Conservation (phyloP, 805 yeast genomes). For the Sporopachydermia quercuum region DNA sequence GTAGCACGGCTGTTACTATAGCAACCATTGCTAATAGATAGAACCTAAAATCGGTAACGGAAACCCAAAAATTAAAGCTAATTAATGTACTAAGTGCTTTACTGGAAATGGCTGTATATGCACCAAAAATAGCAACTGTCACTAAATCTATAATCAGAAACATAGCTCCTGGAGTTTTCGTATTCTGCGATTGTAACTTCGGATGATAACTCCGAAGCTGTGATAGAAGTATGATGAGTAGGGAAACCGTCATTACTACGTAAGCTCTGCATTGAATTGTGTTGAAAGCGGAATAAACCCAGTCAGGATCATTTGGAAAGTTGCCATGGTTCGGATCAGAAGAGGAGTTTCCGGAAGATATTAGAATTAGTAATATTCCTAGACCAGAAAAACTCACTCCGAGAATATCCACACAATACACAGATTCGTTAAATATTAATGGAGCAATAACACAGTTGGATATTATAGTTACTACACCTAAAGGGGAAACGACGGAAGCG, state of each 20-base stretch:
- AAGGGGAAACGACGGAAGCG: slow-evolving; percentile 31
- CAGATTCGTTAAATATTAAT: slow-evolving; percentile 25
- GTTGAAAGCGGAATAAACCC: slow-evolving; percentile 14
- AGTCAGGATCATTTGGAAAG: slow-evolving; percentile 14
- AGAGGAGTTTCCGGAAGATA: slow-evolving; percentile 16
- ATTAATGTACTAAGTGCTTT: slow-evolving; percentile 24
- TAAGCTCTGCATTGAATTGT: slow-evolving; percentile 17
- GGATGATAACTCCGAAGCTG: slow-evolving; percentile 3
- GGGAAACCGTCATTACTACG: slow-evolving; percentile 12
- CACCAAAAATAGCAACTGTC: slow-evolving; percentile 30
- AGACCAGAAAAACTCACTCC: slow-evolving; percentile 27
- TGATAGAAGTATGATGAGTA: slow-evolving; percentile 9
- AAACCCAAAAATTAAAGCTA: slow-evolving; percentile 6
- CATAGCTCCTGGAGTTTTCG: slow-evolving; percentile 2
- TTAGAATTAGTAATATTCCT: slow-evolving; percentile 27
- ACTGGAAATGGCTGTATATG: slow-evolving; percentile 31
- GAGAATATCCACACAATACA: slow-evolving; percentile 18
- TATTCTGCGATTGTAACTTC: background rate
- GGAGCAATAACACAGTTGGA: slow-evolving; percentile 36
- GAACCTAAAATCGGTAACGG: slow-evolving; percentile 16
- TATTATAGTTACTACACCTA: slow-evolving; percentile 34
- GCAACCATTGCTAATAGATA: slow-evolving; percentile 20
- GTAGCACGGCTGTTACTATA: slow-evolving; percentile 25
- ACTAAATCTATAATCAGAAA: slow-evolving; percentile 19
- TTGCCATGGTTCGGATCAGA: slow-evolving; percentile 2